Percentiles rank a stretch among this genome's conserved stretches.
These are phyloP conservation scores for Vicia villosa DNA, from an alignment of 306 rosid species.

Conservation along the genomic window DNA sequence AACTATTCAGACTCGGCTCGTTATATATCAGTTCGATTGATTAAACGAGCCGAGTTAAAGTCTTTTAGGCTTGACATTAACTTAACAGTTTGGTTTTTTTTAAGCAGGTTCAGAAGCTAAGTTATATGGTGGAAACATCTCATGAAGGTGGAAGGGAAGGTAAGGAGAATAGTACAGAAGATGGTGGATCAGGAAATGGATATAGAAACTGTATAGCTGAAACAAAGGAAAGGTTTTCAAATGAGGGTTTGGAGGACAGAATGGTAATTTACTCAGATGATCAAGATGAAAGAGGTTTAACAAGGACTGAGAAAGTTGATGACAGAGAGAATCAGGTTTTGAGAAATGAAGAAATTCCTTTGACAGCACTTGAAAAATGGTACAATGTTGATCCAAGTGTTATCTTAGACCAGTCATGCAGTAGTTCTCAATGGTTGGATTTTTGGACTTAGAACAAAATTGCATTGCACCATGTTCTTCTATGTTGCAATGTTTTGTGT, in stretches of 20 bases:
- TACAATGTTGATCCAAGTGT: slow-evolving; percentile 52
- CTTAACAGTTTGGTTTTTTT: slow-evolving; percentile 3
- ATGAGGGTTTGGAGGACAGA: slow-evolving; percentile 34
- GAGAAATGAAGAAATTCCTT: slow-evolving; percentile 46
- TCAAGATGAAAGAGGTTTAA: slow-evolving; percentile 39
- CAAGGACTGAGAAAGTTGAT: slow-evolving; percentile 33
- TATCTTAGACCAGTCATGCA: slow-evolving; percentile 52
- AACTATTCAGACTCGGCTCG: neutral
- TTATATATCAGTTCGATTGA: neutral
- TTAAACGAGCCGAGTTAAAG: neutral
- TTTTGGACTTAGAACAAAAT: slow-evolving; percentile 61
- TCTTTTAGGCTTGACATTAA: neutral
- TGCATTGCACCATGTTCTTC: slow-evolving; percentile 4
- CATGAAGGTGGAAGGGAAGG: slow-evolving; percentile 40
- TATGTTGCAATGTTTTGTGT: slow-evolving; percentile 33
- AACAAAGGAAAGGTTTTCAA: slow-evolving; percentile 37
- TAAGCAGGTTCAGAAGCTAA: slow-evolving; percentile 63
- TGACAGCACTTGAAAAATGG: slow-evolving; percentile 65
- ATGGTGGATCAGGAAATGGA: slow-evolving; percentile 48
- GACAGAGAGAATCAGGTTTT: slow-evolving; percentile 45
- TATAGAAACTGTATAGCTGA: slow-evolving; percentile 38
- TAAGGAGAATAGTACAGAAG: slow-evolving; percentile 40
- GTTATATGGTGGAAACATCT: slow-evolving; percentile 45
- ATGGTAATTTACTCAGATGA: slow-evolving; percentile 25
- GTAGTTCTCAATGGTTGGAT: slow-evolving; percentile 63